Evolutionary conservation across 2,329 filamentous ascomycete species (phyloP).

Genomic region (Neonectria punicea): DNA sequence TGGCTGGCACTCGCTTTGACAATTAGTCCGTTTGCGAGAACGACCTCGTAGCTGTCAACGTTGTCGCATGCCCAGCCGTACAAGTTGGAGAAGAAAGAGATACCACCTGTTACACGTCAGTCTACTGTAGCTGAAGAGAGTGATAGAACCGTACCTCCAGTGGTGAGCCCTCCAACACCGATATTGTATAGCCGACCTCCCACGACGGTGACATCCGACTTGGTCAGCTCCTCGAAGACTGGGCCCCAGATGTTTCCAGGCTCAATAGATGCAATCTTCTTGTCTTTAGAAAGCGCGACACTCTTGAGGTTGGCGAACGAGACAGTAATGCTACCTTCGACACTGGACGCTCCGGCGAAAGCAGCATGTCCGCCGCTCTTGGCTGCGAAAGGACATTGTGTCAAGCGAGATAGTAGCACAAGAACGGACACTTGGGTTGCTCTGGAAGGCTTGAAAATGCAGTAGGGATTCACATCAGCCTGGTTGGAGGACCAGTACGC

Average conservation of each 20-base stretch:
- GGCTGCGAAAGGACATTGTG: conserved; percentile 45
- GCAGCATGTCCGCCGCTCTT: conserved; percentile 59
- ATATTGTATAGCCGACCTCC: conserved; percentile 54
- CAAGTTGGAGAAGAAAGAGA: conserved; percentile 54
- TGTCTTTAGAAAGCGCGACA: conserved; percentile 44
- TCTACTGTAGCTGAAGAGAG: no score
- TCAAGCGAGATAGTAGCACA: conserved; percentile 22
- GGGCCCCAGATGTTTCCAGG: conserved; percentile 52
- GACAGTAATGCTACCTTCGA: conserved; percentile 48
- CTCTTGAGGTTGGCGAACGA: conserved; percentile 50
- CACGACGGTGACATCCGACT: conserved; percentile 46
- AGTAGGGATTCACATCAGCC: conserved; percentile 19
- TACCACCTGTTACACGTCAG: conserved; percentile 45
- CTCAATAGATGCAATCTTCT: conserved; percentile 47
- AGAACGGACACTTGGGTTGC: conserved; percentile 12
- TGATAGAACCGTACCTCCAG: conserved; percentile 42
- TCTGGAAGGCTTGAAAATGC: conserved; percentile 29
- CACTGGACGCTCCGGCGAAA: conserved; percentile 52
- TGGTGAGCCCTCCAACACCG: conserved; percentile 54
- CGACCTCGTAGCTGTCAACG: conserved; percentile 45
- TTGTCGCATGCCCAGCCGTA: conserved; percentile 55
- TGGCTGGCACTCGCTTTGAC: conserved; percentile 18
- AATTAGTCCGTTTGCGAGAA: conserved; percentile 27
- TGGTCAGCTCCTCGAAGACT: conserved; percentile 51
- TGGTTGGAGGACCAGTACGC: conserved; percentile 28